Evolutionary conservation across 257 asterid species (phyloP), one percentile per base, ranked within the genome.

Genomic region (Rehmannia glutinosa): DNA sequence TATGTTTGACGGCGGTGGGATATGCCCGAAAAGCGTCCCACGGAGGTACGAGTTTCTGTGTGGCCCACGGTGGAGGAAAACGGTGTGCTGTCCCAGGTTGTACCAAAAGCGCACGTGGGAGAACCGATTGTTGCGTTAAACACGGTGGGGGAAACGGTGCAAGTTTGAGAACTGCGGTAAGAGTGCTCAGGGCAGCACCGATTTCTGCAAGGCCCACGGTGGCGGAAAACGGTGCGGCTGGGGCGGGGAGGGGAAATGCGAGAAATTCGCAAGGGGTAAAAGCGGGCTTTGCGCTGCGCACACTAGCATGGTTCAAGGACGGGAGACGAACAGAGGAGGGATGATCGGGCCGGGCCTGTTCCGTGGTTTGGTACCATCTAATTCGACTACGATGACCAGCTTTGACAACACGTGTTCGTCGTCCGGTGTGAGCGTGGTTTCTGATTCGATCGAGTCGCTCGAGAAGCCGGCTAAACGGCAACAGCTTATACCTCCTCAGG

Each of bases 21-120:
- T 90, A 35, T 92, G 98, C 82, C 91, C 98, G 3, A 92, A 87
- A 74, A 92, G 98, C 21, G 97, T 92, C 4, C n/a, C 98, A 92
- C 1, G 98, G 98, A 19, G 98, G 98, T 15, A 92, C 98, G 2
- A 78, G 79, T 32, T 92, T 78, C 75, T 92, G 98, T 38, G 98
- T 92, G 1, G 97, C 97, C 0, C 97, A 91, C 17, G 97, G 97
- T 9, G 97, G 98, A 8, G 98, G 98, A 12, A 92, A 92, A 69
- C 73, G 98, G 79, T 92, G 98, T 53, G 52, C 80, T 3, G 78
- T 87, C 0, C 74, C 90, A 0, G 97, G 87, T 6, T 92, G 98
- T 13, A 84, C 89, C 15, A 92, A 87, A 80, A 92, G 97, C 13
- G 98, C 98, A 1, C 90, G 98, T 2, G 98, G 98, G 21, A 81